Evolutionary conservation across 805 yeast species (phyloP), one percentile per base, ranked within the genome.

Genomic region (Saccharomycopsis sp.): DNA sequence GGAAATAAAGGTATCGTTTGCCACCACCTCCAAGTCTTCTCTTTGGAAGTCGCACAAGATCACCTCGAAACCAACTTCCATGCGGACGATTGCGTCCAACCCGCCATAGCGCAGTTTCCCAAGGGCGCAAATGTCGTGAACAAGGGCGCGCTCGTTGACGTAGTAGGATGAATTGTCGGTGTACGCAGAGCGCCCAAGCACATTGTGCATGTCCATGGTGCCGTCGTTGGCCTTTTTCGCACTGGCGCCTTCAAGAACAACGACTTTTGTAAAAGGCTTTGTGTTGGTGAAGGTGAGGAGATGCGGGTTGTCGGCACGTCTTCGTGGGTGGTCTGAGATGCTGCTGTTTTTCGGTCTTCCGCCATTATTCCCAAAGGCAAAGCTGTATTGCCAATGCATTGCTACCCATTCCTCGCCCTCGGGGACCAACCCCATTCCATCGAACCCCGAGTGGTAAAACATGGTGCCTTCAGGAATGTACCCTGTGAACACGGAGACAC

Each of bases 221-320:
- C 82, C 82, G 1, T 73, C 64, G 1, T 41, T 30, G 0, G 67
- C 58, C 53, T 76, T 77, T 0, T 81, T 74, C n/a, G 81, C 84
- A 21, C 80, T 74, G 0, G 82, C 80, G 4, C 84, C 84, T 46
- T 77, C 82, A n/a, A 77, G 53, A 38, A 67, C 65, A 4, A 77
- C 59, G 22, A 77, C 52, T 48, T 63, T 69, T 46, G 63, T 64
- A 38, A 77, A 53, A 3, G 80, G 76, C 45, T 59, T 61, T 3
- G 56, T 58, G 7, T 67, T 69, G 45, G 62, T 57, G 48, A 74
- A 73, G 0, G 80, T 72, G 47, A 68, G 58, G 36, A 73, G 42
- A n/a, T n/a, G n/a, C n/a, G n/a, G n/a, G n/a, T n/a, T n/a, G n/a
- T n/a, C n/a, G n/a, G n/a, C n/a, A 7, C 38, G 49, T 37, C 30